A percentile compares a stretch with the other conserved stretches of the same genome.
phyloP scores from a whole-genome alignment of 805 yeast species.

The Tetrapisispora taiwanensis region DNA sequence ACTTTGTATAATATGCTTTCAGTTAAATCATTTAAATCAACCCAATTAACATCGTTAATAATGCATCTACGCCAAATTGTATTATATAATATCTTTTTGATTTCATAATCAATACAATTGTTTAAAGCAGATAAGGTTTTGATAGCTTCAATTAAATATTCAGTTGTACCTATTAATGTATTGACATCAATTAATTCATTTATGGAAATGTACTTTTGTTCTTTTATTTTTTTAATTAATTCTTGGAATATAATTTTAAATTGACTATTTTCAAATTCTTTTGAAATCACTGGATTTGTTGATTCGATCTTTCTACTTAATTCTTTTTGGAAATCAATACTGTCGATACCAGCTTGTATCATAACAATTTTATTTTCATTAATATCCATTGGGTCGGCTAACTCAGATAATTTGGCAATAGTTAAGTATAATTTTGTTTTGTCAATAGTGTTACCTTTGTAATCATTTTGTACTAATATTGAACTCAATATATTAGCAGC shows the following conservation, averaged over 20 bases:
- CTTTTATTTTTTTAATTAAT: conserved; percentile 19
- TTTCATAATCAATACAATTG: conserved; percentile 23
- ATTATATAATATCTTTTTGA: conserved; percentile 25
- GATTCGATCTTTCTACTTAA: conserved; percentile 24
- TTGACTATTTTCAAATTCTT: conserved; percentile 14
- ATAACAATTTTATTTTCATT: conserved; percentile 23
- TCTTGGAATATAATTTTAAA: conserved; percentile 16
- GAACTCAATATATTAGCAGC: conserved; percentile 42
- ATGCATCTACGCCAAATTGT: conserved; percentile 54
- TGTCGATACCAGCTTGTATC: conserved; percentile 42
- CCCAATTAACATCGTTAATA: conserved; percentile 38
- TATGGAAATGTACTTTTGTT: conserved; percentile 32
- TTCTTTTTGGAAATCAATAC: conserved; percentile 40
- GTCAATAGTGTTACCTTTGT: conserved; percentile 24
- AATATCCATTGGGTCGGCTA: conserved; percentile 31
- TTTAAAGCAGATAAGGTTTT: conserved; percentile 37
- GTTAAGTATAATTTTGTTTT: conserved; percentile 48
- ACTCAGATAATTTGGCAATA: conserved; percentile 57
- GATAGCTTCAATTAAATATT: conserved; percentile 37
- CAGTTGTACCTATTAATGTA: conserved; percentile 35
- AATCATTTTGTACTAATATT: conserved; percentile 36
- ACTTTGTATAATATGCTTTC: conserved; percentile 40
- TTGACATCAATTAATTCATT: conserved; percentile 43
- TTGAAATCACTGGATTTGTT: conserved; percentile 16
- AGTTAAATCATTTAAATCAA: conserved; percentile 35